Conservation (phyloP, 805 yeast species). For the Hanseniaspora osmophila region DNA sequence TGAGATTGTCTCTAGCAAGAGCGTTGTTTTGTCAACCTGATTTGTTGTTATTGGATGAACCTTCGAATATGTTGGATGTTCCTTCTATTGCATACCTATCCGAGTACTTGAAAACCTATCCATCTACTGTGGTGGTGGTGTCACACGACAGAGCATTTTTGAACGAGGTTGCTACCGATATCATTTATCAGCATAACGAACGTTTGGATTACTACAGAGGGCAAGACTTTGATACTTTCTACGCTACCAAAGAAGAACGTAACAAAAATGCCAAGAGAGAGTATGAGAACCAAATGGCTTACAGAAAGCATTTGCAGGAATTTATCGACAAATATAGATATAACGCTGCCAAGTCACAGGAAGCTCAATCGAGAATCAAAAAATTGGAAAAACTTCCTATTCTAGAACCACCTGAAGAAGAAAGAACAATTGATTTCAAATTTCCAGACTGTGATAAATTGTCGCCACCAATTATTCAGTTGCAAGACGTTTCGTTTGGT, state of each 20-base stretch:
- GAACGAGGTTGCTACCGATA: constrained; percentile 96
- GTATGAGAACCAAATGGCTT: constrained; percentile 94
- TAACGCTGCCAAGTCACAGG: constrained; percentile 94
- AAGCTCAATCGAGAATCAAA: constrained; percentile 95
- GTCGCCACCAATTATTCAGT: constrained; percentile 86
- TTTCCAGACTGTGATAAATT: constrained; percentile 91
- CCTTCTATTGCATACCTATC: constrained; percentile 93
- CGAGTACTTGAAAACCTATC: constrained; percentile 75
- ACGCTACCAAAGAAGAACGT: constrained; percentile 89
- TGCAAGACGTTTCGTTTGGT: constrained; percentile 78
- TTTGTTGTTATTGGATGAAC: constrained; percentile 85
- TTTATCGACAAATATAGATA: constrained; percentile 94
- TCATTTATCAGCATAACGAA: constrained; percentile 94
- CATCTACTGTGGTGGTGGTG: constrained; percentile 85
- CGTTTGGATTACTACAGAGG: constrained; percentile 92
- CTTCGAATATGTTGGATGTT: constrained; percentile 99
- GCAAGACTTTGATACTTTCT: constrained; percentile 83
- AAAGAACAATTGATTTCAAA: constrained; percentile 65
- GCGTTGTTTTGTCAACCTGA: constrained; percentile 97
- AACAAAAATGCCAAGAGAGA: constrained; percentile 85
- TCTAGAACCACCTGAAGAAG: constrained; percentile 89
- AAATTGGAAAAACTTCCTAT: constrained; percentile 89
- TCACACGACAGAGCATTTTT: constrained; percentile 96
- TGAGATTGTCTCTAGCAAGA: constrained; percentile 96
- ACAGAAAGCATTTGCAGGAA: constrained; percentile 81